phyloP scores from a whole-genome alignment of 140 eudicot species.

The Oenanthe javanica region DNA sequence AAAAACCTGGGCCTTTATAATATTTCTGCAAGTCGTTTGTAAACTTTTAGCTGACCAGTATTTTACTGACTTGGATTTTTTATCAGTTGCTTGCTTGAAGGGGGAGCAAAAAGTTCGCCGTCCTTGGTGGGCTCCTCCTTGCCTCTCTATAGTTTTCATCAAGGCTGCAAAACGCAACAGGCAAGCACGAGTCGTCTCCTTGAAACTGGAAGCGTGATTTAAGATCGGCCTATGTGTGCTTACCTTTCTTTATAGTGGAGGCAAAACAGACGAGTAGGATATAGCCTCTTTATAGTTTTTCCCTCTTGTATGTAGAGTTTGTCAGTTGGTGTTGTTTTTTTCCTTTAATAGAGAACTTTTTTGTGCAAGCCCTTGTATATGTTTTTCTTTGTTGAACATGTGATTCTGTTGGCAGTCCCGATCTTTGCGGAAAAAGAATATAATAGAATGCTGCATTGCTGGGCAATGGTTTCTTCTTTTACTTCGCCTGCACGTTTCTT shows the following conservation, averaged over 20 bases:
- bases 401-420: neutral
- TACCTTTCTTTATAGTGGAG: neutral
- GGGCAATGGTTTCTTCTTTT: neutral
- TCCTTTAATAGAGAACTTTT: conserved; percentile 9
- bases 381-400: neutral
- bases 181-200: conserved; percentile 86
- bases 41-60: neutral
- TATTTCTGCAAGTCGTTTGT: neutral
- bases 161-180: conserved; percentile 76
- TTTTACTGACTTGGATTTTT: conserved; percentile 8
- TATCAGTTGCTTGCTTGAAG: conserved; percentile 87
- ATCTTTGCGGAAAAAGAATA: neutral
- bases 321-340: conserved; percentile 4
- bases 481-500: neutral
- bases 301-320: neutral
- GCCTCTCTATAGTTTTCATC: conserved; percentile 60
- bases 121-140: conserved; percentile 99
- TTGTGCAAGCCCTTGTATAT: conserved; percentile 17
- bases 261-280: conserved; percentile 12
- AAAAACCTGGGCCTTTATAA: neutral
- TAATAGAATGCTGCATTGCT: neutral
- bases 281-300: neutral
- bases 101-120: conserved; percentile 89
- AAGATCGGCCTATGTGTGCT: neutral
- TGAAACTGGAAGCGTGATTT: conserved; percentile 85